Conservation (phyloP, 257 asterid species). For the Lycium ferocissimum region DNA sequence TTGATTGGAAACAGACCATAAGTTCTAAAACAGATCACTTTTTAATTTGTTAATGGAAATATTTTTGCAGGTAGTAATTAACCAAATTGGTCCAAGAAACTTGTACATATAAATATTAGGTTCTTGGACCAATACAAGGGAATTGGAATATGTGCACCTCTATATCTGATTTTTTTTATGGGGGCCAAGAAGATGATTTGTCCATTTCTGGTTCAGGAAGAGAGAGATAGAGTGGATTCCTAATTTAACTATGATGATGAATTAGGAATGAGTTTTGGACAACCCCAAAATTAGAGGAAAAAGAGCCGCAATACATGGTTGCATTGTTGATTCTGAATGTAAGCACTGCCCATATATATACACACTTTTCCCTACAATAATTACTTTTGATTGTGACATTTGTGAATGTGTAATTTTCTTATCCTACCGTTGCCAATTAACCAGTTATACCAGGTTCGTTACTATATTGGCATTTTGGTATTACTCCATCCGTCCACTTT, state of each 20-base stretch:
- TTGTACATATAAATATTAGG: neutral
- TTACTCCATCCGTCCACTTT: too few species aligned
- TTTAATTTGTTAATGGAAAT: neutral
- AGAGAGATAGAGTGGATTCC: slow-evolving; percentile 3
- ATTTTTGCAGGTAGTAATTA: neutral
- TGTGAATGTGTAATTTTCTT: neutral
- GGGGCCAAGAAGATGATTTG: slow-evolving; percentile 19
- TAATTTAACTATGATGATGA: neutral
- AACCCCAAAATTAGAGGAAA: slow-evolving; percentile 20
- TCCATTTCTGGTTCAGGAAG: slow-evolving; percentile 22
- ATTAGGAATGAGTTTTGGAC: slow-evolving; percentile 20
- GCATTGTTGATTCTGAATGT: neutral
- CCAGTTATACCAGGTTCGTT: too few species aligned
- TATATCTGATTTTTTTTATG: slow-evolving; percentile 3
- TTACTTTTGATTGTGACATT: neutral
- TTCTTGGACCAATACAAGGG: slow-evolving; percentile 30
- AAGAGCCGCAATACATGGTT: slow-evolving; percentile 15
- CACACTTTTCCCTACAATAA: neutral
- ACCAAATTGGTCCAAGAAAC: slow-evolving; percentile 31
- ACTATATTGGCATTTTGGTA: too few species aligned
- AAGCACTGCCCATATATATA: neutral
- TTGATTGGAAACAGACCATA: slow-evolving; percentile 10
- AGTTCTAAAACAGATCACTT: neutral
- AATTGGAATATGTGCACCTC: neutral
- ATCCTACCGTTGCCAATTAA: too few species aligned